Percentiles rank a stretch among this genome's conserved stretches.
Evolutionary conservation across 768 basidiomycete genomes (phyloP).

Genomic region (Sutorius australiensis): DNA sequence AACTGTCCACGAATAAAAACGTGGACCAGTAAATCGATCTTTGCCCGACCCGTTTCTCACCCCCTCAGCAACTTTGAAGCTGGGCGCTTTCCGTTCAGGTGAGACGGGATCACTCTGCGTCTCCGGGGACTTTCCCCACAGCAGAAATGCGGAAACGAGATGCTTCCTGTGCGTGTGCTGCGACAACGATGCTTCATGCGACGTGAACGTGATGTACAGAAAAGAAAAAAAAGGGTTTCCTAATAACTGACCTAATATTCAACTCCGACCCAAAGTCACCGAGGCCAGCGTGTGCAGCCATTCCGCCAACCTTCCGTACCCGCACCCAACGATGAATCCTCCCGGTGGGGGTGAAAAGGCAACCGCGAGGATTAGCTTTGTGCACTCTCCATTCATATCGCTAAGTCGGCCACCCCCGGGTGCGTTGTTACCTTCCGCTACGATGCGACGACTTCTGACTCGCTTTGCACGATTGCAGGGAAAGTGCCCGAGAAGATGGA

Average conservation of each 20-base stretch:
- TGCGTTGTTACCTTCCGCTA: slow-evolving; percentile 2
- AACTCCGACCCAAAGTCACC: slow-evolving; percentile 21
- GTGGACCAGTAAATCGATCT: slow-evolving; percentile 39
- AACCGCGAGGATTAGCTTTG: slow-evolving; percentile 17
- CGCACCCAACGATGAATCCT: slow-evolving; percentile 16
- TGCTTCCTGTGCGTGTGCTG: slow-evolving; percentile 73
- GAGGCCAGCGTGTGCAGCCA: not conserved
- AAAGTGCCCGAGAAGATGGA: slow-evolving; percentile 56
- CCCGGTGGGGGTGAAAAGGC: slow-evolving; percentile 10
- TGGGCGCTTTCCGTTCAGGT: slow-evolving; percentile 67
- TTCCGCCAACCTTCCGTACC: not conserved
- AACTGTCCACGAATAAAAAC: slow-evolving; percentile 18
- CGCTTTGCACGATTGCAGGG: slow-evolving; percentile 32
- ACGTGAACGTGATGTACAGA: slow-evolving; percentile 33
- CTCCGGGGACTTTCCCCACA: slow-evolving; percentile 97
- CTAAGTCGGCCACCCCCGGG: slow-evolving; percentile 23
- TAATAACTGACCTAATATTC: slow-evolving; percentile 7
- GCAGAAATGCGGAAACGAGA: slow-evolving; percentile 45
- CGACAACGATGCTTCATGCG: slow-evolving; percentile 82
- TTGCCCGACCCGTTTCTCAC: slow-evolving; percentile 45
- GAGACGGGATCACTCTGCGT: slow-evolving; percentile 61
- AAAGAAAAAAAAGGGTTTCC: slow-evolving; percentile 22
- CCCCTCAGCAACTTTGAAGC: slow-evolving; percentile 68
- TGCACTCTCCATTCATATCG: slow-evolving; percentile 26
- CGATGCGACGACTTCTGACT: not conserved